These are phyloP conservation scores for Dactylellina sp. DNA, from an alignment of 2,329 filamentous ascomycete species.

Conservation along the genomic window DNA sequence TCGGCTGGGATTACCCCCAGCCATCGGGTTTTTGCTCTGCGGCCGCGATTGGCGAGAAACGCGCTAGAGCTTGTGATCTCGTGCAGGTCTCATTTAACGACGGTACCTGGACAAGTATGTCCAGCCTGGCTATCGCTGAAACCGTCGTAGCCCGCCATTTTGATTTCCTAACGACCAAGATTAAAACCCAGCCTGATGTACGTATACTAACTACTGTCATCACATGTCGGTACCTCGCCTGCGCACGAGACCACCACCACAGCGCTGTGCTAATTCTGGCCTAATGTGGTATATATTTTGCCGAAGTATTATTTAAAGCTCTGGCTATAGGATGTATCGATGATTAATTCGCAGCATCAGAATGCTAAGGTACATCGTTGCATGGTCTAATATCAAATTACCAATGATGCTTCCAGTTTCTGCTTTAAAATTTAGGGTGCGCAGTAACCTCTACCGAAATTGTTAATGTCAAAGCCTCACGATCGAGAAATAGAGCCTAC, in stretches of 20 bases:
- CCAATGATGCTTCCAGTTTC: too few species aligned
- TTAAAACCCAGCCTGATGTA: too few species aligned
- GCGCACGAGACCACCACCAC: neutral
- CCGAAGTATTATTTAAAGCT: too few species aligned
- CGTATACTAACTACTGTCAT: too few species aligned
- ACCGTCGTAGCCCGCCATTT: neutral
- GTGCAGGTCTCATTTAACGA: neutral
- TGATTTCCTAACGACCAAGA: too few species aligned
- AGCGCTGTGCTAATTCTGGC: too few species aligned
- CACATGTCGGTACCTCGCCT: neutral
- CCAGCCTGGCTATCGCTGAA: neutral
- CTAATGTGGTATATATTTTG: too few species aligned
- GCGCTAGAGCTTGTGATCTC: constrained; percentile 5
- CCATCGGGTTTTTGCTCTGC: constrained; percentile 51
- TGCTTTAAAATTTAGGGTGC: constrained; percentile 27
- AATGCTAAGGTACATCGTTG: too few species aligned
- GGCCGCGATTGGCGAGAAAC: constrained; percentile 18
- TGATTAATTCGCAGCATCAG: too few species aligned
- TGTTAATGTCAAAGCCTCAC: neutral
- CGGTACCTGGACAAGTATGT: neutral
- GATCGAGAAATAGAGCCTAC: neutral
- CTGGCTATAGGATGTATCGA: too few species aligned
- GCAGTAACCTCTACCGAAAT: constrained; percentile 34
- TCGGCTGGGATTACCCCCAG: constrained; percentile 28
- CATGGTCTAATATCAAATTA: too few species aligned